Base-by-base conservation (phyloP, 2,329 filamentous ascomycete species). In the Aspergillus sp. region DNA sequence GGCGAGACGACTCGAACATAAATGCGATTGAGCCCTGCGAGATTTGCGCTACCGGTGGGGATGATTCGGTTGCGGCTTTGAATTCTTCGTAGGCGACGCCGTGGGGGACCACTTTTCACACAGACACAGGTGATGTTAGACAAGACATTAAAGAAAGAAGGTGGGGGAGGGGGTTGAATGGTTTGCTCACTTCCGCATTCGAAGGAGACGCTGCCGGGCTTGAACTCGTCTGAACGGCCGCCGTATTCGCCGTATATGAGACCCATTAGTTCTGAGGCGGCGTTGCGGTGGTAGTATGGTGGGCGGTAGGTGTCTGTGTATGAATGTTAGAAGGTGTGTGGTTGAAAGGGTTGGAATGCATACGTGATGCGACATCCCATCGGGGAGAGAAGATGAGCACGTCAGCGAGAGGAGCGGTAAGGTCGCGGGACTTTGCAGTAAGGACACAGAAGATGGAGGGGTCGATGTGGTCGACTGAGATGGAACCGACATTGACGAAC, bases 221-320 rank as follows among this genome's bases (percentile, higher is more conserved):
- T 66, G 59, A 73, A 73, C 17, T 64, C 67, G 41, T 73, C 70
- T 7, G 70, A 73, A 27, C 71, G 69, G 24, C 71, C 71, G 27
- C 68, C 69, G 47, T 73, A 73, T 1, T 66, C 67, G 33, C 71
- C 71, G 52, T 73, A 73, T 54, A 73, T 66, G 21, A 75, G 62
- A 37, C 73, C 74, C 73, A 75, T 75, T 11, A 76, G 57, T 59
- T 76, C 75, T 8, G 68, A 73, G 35, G 73, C 71, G 9, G 67
- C 73, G 49, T 77, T 77, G 37, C 75, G 74, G 60, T 77, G 75
- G 59, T 76, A 77, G 62, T 77, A 77, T 6, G 75, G 75, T 4
- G 73, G 73, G 11, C 75, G 72, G 55, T 74, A 76, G 11, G 75
- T 76, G 58, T 77, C 68, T 66, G 4, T 11, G 37, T 8, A 12